Conservation (phyloP, 805 yeast genomes). For the Candida coleopterorum region DNA sequence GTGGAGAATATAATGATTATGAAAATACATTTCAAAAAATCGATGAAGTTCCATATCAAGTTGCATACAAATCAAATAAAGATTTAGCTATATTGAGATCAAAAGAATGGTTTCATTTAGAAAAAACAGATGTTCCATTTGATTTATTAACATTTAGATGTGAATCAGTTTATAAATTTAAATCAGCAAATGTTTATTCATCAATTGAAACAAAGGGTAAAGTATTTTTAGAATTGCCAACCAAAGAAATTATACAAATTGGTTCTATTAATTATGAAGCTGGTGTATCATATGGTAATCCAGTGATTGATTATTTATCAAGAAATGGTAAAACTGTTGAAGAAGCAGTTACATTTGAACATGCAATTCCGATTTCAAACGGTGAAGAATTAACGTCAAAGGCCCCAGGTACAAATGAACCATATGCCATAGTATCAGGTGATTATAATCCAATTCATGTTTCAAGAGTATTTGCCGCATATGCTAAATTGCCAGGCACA, state of each 20-base stretch:
- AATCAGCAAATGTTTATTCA: constrained; percentile 68
- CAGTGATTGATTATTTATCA: constrained; percentile 87
- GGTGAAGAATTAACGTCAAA: constrained; percentile 59
- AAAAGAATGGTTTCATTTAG: constrained; percentile 96
- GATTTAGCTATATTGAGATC: constrained; percentile 91
- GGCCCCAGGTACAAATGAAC: constrained; percentile 94
- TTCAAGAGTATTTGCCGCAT: constrained; percentile 87
- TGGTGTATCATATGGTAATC: constrained; percentile 93
- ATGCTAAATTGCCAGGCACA: constrained; percentile 93
- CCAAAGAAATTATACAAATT: constrained; percentile 80
- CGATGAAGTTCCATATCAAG: constrained; percentile 81
- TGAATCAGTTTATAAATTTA: constrained; percentile 77
- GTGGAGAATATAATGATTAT: constrained; percentile 86
- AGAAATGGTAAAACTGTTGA: constrained; percentile 93
- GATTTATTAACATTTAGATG: constrained; percentile 86
- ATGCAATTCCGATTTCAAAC: constrained; percentile 78
- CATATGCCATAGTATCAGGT: constrained; percentile 95
- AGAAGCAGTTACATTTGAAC: constrained; percentile 88
- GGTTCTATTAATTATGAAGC: constrained; percentile 86
- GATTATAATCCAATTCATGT: constrained; percentile 99
- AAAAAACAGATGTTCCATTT: constrained; percentile 62
- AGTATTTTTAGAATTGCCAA: constrained; percentile 82
- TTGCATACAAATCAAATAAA: constrained; percentile 66
- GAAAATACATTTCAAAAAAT: constrained; percentile 89
- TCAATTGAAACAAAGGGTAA: constrained; percentile 82